Evolutionary conservation across 768 basidiomycete genomes (phyloP).

Genomic region (Pulveroboletus sp.): DNA sequence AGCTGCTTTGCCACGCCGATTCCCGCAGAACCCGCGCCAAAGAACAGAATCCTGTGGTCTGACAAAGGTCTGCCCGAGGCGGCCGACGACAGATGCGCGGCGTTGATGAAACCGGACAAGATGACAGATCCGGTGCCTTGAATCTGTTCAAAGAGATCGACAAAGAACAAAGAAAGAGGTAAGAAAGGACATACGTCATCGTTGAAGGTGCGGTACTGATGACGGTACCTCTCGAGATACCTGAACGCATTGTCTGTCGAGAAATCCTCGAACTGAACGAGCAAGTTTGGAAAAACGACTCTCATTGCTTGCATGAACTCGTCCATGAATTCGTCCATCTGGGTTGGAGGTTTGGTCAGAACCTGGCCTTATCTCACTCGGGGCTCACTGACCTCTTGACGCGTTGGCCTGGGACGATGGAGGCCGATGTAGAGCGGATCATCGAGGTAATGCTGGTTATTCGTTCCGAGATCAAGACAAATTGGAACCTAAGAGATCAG

Average conservation of each 20-base stretch:
- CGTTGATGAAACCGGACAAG: slow-evolving; percentile 70
- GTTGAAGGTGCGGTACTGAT: slow-evolving; percentile 59
- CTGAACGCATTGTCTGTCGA: slow-evolving; percentile 76
- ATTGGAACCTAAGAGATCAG: slow-evolving; percentile 45
- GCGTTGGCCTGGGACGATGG: slow-evolving; percentile 47
- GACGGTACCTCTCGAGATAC: slow-evolving; percentile 60
- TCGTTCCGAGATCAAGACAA: slow-evolving; percentile 72
- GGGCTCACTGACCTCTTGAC: slow-evolving; percentile 35
- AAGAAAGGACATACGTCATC: slow-evolving; percentile 52
- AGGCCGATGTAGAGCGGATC: slow-evolving; percentile 77
- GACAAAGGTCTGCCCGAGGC: slow-evolving; percentile 37
- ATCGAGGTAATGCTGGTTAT: slow-evolving; percentile 58
- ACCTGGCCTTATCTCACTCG: neutral
- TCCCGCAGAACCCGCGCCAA: slow-evolving; percentile 51
- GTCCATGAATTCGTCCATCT: slow-evolving; percentile 74
- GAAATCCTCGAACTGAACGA: slow-evolving; percentile 77
- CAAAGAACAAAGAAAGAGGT: neutral
- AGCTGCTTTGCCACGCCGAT: slow-evolving; percentile 51
- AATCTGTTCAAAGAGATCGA: slow-evolving; percentile 35
- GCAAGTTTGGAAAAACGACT: slow-evolving; percentile 57
- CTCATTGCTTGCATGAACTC: slow-evolving; percentile 69
- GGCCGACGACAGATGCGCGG: slow-evolving; percentile 55
- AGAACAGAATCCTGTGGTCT: slow-evolving; percentile 54
- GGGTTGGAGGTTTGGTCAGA: neutral
- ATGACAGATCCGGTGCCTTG: slow-evolving; percentile 76